Conservation (phyloP, 2,329 filamentous ascomycete genomes). For the Aphanoascus verrucosus region DNA sequence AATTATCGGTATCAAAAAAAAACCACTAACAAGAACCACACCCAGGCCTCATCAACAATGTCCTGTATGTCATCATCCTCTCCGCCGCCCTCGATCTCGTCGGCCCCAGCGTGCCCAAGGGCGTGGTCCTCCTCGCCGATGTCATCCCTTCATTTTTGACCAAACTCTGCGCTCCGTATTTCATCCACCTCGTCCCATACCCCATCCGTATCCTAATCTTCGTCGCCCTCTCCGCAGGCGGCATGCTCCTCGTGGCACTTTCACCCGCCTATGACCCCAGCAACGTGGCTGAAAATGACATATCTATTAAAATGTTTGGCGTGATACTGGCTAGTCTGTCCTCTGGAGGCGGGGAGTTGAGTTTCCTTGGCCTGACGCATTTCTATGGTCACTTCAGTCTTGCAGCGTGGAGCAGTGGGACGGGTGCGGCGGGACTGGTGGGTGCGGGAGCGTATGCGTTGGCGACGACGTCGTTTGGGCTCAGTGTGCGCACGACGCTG, state of each 20-base stretch:
- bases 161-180: constrained; percentile 84
- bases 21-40: background rate
- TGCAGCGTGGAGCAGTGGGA: constrained; percentile 85
- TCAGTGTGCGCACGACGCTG: constrained; percentile 63
- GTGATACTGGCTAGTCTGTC: constrained; percentile 77
- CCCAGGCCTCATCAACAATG: constrained; percentile 86
- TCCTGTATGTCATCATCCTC: constrained; percentile 94
- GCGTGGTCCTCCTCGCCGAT: constrained; percentile 83
- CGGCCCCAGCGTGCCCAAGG: constrained; percentile 74
- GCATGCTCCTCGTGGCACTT: constrained; percentile 82
- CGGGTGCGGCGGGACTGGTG: constrained; percentile 75
- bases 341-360: constrained; percentile 78
- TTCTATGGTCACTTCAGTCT: constrained; percentile 82
- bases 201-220: constrained; percentile 61
- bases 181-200: constrained; percentile 82
- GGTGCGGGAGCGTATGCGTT: constrained; percentile 82
- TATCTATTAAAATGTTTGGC: constrained; percentile 66
- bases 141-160: constrained; percentile 80
- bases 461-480: constrained; percentile 66
- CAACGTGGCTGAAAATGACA: constrained; percentile 37
- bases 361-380: constrained; percentile 82
- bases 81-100: constrained; percentile 92
- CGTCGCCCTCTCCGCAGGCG: constrained; percentile 61
- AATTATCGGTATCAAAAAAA: background rate
- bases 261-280: constrained; percentile 47